Evolutionary conservation across 768 basidiomycete genomes (phyloP).

Genomic region (Gyrodon lividus): DNA sequence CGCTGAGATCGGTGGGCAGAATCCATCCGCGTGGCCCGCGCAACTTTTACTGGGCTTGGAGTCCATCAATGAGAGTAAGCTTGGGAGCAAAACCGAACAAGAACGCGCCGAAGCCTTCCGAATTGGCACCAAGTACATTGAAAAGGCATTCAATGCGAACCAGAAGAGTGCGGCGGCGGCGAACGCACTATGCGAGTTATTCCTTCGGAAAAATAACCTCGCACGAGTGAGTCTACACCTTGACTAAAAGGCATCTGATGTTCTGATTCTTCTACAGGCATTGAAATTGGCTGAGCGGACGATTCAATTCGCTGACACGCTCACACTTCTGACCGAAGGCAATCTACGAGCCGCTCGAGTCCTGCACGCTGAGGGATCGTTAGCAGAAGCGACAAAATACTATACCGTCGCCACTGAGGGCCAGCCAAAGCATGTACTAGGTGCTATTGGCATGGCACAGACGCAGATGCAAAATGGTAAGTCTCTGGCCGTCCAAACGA

Average conservation of each 20-base stretch:
- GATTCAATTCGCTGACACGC: constrained; percentile 89
- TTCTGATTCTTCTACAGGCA: constrained; percentile 45
- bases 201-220: constrained; percentile 68
- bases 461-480: constrained; percentile 84
- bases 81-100: constrained; percentile 57
- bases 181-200: constrained; percentile 78
- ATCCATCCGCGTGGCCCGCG: constrained; percentile 76
- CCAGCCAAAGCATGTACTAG: constrained; percentile 71
- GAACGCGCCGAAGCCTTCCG: constrained; percentile 63
- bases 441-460: constrained; percentile 83
- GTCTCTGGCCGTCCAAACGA: constrained; percentile 7
- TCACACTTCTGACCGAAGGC: constrained; percentile 81
- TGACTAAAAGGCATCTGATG: neutral
- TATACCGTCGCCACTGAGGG: constrained; percentile 67
- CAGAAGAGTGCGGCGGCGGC: constrained; percentile 79
- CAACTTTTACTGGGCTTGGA: constrained; percentile 84
- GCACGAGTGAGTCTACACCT: constrained; percentile 46
- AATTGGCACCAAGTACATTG: constrained; percentile 66
- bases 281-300: constrained; percentile 93
- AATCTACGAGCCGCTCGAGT: constrained; percentile 82
- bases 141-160: constrained; percentile 73
- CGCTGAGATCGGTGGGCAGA: constrained; percentile 39
- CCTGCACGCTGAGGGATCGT: constrained; percentile 66
- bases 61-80: constrained; percentile 82
- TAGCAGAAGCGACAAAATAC: constrained; percentile 65